Percentiles rank a stretch among this genome's conserved stretches.
Evolutionary conservation across 148 eudicot species (phyloP).

Genomic region (Heliosperma pusillum): DNA sequence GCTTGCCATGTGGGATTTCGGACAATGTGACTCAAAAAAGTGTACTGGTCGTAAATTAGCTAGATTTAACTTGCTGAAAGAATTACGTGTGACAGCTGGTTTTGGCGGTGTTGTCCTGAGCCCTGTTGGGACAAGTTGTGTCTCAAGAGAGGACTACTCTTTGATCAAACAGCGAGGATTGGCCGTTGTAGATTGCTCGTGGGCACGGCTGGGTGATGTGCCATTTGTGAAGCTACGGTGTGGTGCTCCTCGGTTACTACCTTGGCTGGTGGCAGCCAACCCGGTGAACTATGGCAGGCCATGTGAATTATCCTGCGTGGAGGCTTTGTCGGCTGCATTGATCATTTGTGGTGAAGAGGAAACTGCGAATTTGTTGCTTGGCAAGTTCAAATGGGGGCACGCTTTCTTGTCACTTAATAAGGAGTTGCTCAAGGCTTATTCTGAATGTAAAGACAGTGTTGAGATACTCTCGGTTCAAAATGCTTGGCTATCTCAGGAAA

Average conservation of each 20-base stretch:
- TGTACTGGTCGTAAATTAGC: constrained; percentile 96
- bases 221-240: constrained; percentile 88
- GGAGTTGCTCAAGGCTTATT: constrained; percentile 78
- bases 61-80: constrained; percentile 77
- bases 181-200: constrained; percentile 97
- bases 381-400: constrained; percentile 99
- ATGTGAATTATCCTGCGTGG: constrained; percentile 93
- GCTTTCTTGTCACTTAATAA: constrained; percentile 93
- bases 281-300: constrained; percentile 97
- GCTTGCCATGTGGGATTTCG: constrained; percentile 99
- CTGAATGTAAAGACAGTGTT: constrained; percentile 69
- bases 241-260: constrained; percentile 84
- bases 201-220: constrained; percentile 89
- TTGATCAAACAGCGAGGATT: constrained; percentile 71
- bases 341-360: constrained; percentile 92
- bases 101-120: constrained; percentile 88
- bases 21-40: constrained; percentile 94
- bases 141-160: constrained; percentile 72
- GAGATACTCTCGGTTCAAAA: constrained; percentile 82
- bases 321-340: constrained; percentile 90
- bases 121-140: constrained; percentile 81
- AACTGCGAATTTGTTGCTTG: constrained; percentile 65
- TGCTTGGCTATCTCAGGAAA: constrained; percentile 77
- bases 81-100: constrained; percentile 73
- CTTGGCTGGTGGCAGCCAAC: constrained; percentile 98